Evolutionary conservation across 169 alveolate genomes (phyloP), one percentile per base, ranked within the genome.

Genomic region (Eimeria tenella): DNA sequence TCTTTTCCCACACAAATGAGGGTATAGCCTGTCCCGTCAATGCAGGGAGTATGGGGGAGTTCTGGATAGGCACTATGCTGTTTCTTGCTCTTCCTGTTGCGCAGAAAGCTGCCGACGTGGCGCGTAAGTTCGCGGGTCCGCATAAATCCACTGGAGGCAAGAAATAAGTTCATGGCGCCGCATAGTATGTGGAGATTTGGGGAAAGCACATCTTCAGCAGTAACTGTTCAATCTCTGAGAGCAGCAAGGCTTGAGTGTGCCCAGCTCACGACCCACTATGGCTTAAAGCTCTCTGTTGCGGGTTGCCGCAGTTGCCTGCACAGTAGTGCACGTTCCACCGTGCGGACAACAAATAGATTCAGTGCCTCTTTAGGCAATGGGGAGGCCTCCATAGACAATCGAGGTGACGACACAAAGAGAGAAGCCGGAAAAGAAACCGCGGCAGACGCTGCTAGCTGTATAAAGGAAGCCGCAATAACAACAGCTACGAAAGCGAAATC

Each of bases 71-170:
- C 42, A 31, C 42, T 31, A 31, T 31, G 42, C 42, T 31, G 42
- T 25, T 42, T 23, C 19, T 11, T 55, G 11, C 31, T 70, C 15
- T 25, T n/a, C 31, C 53, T 31, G 60, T 50, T 82, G 60, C 53
- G 31, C 91, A 84, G 91, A 84, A 84, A 63, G 91, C 79, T 4
- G 70, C 91, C 10, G 91, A 60, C 25, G 23, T 62, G 21, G 70
- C 75, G 50, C 91, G 91, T 0, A 81, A 58, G 74, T 17, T 65
- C 58, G 89, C 89, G 65, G 25, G 79, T 13, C 55, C 91, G 53
- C 49, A 63, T 1, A 60, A 10, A n/a, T 56, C 89, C 74, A 81
- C 7, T 53, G 23, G 52, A 15, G 60, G 21, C 58, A n/a, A 42
- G 63, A 84, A 84, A 15, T 84, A 84, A 62, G 1, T 84, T 15